Conservation (phyloP, 2,329 filamentous ascomycete species). For the Talaromyces pinophilus region DNA sequence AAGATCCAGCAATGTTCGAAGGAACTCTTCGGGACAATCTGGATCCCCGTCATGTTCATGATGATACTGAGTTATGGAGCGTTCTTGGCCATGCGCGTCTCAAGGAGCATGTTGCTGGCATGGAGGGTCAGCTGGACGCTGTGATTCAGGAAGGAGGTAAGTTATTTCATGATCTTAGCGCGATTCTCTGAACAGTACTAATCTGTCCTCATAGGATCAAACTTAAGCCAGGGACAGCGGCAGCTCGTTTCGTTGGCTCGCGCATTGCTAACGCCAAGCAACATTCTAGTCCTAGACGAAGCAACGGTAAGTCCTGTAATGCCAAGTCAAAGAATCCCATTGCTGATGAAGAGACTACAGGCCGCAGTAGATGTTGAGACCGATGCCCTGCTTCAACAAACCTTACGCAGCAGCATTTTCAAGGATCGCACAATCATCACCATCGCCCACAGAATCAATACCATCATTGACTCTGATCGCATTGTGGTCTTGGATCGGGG, state of each 20-base stretch:
- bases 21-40: conserved; percentile 92
- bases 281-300: conserved; percentile 95
- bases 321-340: not conserved
- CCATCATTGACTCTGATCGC: conserved; percentile 83
- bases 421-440: conserved; percentile 95
- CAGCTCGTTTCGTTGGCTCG: conserved; percentile 92
- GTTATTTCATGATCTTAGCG: conserved; percentile 39
- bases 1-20: conserved; percentile 94
- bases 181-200: not conserved
- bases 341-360: conserved; percentile 35
- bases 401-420: conserved; percentile 68
- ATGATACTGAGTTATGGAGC: conserved; percentile 96
- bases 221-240: conserved; percentile 90
- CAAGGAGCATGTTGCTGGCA: conserved; percentile 81
- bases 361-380: conserved; percentile 71
- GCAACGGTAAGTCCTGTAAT: conserved; percentile 66
- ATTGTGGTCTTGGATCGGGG: conserved; percentile 93
- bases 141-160: conserved; percentile 90
- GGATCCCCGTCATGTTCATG: conserved; percentile 90
- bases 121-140: conserved; percentile 89
- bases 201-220: conserved; percentile 66
- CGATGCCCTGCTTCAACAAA: conserved; percentile 65
- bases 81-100: conserved; percentile 91
- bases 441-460: conserved; percentile 97
- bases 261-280: conserved; percentile 90